Evolutionary conservation across 768 basidiomycete species (phyloP), one percentile per base, ranked within the genome.

Genomic region (Podaxis sp.): DNA sequence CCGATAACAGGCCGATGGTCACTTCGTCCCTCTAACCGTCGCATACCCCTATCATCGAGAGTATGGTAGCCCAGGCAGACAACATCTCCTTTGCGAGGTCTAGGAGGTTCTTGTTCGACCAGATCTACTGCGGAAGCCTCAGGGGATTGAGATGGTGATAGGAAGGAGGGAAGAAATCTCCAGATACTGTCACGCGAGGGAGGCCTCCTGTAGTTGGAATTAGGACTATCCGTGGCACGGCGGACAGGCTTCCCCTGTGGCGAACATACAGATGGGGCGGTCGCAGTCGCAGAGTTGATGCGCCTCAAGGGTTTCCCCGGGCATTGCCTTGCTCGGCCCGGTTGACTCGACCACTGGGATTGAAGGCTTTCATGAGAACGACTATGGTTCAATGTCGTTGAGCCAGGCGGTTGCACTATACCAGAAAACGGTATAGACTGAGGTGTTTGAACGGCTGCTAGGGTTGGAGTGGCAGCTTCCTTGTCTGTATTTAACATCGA

Each of bases 1-100:
- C 90, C 90, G 64, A 92, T 85, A n/a, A 94, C 92, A 0, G 93
- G 93, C 40, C 93, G 76, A 70, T 95, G 93, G 72, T 95, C 93
- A 66, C 89, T 90, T 47, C 88, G 81, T 15, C 90, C 93, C 71
- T 90, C 88, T 59, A 96, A 72, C 61, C 82, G 79, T 43, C 85
- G 80, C 89, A 96, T 94, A 6, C 78, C 84, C 33, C 80, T 78
- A 70, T 96, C 91, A 64, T 90, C 85, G 19, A 94, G 79, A 13
- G 89, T 91, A 65, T 83, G 75, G 69, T 96, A 96, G 47, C 76
- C 75, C 2, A 94, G 71, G 68, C 91, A 92, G 6, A 86, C 73
- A 2, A 96, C 79, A 51, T 94, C 91, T 2, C 93, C 93, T 65
- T 78, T 85, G 38, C 76, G 69, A 47, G 79, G 82, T 2, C 69